Evolutionary conservation across 2,329 filamentous ascomycete genomes (phyloP), one percentile per base, ranked within the genome.

Genomic region (Helminthosporium solani): DNA sequence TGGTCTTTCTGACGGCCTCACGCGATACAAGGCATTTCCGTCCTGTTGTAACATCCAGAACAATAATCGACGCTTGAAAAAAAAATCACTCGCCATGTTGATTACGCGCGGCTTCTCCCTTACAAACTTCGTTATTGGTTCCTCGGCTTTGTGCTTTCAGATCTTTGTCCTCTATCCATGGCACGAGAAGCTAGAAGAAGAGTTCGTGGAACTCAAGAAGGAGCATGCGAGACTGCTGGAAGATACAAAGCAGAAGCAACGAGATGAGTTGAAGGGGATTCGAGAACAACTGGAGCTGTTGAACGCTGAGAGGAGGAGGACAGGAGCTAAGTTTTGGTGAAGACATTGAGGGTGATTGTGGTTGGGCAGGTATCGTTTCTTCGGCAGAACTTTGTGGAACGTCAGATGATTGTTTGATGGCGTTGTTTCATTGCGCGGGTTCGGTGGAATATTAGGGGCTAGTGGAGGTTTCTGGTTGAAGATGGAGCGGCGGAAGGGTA

Each of bases 161-260:
- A 81, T 86, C 40, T 83, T 82, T 56, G 84, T 87, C 31, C 73
- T 87, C 9, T 87, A 87, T 66, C 84, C 84, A 1, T 87, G 84
- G 84, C 84, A 87, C 67, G 78, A 85, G 58, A 74, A 84, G 60
- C 71, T 87, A 6, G 81, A 86, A 52, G 75, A 78, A 16, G 79
- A 81, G 49, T 86, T 87, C 58, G 73, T 80, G 44, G 70, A 75
- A 9, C 69, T 86, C 19, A 83, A 80, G 60, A 75, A 74, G 46
- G 82, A 85, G 54, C 81, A 86, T 46, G 48, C 73, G 3, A 42
- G 54, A 15, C 37, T 65, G 18, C 46, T 66, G 18, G 57, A 59
- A 7, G 55, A 63, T 11, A 62, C 47, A 12, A 50, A 47, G 12
- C 44, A 51, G 14, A 54, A 51, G 18, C 58, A 62, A 36, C 47